phyloP scores from a whole-genome alignment of 176 grass and related monocot genomes.

The Metroxylon sagu region DNA sequence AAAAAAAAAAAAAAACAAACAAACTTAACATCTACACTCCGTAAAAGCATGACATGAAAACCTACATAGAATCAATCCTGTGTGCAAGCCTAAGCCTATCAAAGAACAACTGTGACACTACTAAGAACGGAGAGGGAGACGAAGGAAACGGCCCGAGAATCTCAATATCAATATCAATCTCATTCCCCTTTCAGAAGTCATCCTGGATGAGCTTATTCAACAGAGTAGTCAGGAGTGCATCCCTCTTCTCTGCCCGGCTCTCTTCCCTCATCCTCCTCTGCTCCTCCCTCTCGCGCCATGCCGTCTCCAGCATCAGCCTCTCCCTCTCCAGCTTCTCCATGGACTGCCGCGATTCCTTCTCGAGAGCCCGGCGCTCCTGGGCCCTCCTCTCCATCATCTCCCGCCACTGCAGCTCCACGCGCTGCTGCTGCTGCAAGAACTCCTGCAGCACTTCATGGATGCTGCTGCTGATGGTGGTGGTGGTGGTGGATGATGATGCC shows the following conservation, averaged over 20 bases:
- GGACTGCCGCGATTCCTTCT: constrained; percentile 8
- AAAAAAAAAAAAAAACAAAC: too few species aligned
- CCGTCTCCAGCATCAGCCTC: constrained; percentile 4
- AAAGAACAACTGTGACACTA: too few species aligned
- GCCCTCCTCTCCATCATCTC: constrained; percentile 3
- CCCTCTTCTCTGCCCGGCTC: constrained; percentile 47
- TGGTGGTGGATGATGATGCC: not conserved
- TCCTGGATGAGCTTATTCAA: constrained; percentile 50
- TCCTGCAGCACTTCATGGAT: constrained; percentile 5
- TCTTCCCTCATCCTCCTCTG: constrained; percentile 44
- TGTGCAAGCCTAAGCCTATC: too few species aligned
- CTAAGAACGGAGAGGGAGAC: too few species aligned
- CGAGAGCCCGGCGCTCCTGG: not conserved
- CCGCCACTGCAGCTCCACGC: constrained; percentile 1
- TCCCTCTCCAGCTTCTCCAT: constrained; percentile 10
- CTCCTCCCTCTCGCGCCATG: constrained; percentile 8
- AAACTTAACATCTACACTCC: too few species aligned
- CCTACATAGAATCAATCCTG: too few species aligned
- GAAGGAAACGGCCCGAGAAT: too few species aligned
- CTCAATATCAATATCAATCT: too few species aligned
- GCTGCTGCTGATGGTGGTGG: not conserved
- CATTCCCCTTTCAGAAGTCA: not conserved
- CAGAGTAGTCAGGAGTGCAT: constrained; percentile 28
- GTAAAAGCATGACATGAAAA: too few species aligned
- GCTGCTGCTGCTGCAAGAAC: constrained; percentile 5